Conservation (phyloP, 352 stramenopile species). For the Pythium rhizo-oryzae region DNA sequence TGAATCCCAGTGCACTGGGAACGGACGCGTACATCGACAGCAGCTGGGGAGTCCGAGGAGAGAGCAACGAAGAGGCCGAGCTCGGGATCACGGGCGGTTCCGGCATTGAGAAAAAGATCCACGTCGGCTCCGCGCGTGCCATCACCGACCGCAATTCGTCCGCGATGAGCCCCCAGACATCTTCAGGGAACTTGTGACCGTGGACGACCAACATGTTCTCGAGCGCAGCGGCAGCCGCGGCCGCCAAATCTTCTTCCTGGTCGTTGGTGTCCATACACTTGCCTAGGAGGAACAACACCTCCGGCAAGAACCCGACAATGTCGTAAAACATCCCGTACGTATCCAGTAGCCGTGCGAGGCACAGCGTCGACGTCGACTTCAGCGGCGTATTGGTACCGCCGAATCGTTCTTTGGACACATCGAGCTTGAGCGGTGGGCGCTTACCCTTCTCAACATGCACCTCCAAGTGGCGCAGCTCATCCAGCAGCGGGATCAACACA, state of each 20-base stretch:
- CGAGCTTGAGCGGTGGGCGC: conserved; percentile 45
- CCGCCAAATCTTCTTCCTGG: conserved; percentile 67
- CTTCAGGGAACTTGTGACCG: conserved; percentile 78
- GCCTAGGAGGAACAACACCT: conserved; percentile 74
- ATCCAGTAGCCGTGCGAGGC: conserved; percentile 60
- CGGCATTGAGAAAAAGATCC: conserved; percentile 61
- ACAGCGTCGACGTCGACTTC: conserved; percentile 69
- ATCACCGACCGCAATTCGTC: conserved; percentile 83
- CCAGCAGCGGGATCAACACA: conserved; percentile 85
- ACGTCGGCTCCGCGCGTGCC: conserved; percentile 71
- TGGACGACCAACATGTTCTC: conserved; percentile 74
- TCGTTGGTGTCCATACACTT: conserved; percentile 83
- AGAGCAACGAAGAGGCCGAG: conserved; percentile 25
- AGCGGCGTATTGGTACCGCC: not conserved
- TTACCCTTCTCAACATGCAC: conserved; percentile 54
- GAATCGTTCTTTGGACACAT: conserved; percentile 34
- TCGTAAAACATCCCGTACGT: conserved; percentile 86
- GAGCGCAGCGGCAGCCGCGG: conserved; percentile 54
- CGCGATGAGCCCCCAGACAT: conserved; percentile 79
- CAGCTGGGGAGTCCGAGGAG: conserved; percentile 54
- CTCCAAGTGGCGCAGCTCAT: conserved; percentile 74
- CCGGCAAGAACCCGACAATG: conserved; percentile 70
- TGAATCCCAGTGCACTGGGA: conserved; percentile 50
- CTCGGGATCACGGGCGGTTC: conserved; percentile 21
- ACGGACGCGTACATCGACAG: conserved; percentile 77